Evolutionary conservation across 1,139 yeast genomes (phyloP).

Genomic region (Pneumocystis murina): DNA sequence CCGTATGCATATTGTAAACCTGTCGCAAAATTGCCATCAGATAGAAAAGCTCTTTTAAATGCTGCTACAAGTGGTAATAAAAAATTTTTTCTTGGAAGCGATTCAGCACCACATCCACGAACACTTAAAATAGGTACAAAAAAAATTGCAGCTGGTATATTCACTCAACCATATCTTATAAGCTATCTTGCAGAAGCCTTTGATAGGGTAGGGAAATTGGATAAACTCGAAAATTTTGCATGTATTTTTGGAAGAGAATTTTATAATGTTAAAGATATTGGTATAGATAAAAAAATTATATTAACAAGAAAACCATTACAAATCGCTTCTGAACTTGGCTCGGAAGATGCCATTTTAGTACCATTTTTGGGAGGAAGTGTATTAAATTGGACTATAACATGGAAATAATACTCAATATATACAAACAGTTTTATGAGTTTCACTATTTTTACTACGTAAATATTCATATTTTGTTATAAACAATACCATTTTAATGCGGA

Average conservation of each 20-base stretch:
- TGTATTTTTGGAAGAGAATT: slow-evolving; percentile 57
- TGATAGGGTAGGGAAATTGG: slow-evolving; percentile 48
- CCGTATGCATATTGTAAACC: slow-evolving; percentile 94
- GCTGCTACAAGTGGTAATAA: slow-evolving; percentile 92
- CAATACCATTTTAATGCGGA: neutral
- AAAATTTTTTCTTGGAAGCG: slow-evolving; percentile 91
- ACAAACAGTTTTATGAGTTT: neutral
- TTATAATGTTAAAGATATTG: slow-evolving; percentile 35
- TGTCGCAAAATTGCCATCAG: slow-evolving; percentile 84
- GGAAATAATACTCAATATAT: slow-evolving; percentile 29
- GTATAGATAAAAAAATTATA: slow-evolving; percentile 31
- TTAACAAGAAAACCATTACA: slow-evolving; percentile 36
- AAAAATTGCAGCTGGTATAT: slow-evolving; percentile 78
- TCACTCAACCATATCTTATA: slow-evolving; percentile 71
- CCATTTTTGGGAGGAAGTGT: slow-evolving; percentile 83
- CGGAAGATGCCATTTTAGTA: slow-evolving; percentile 43
- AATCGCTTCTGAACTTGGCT: slow-evolving; percentile 45
- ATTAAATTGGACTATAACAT: slow-evolving; percentile 60
- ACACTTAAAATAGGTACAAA: slow-evolving; percentile 53
- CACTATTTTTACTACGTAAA: neutral
- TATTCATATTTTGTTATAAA: neutral
- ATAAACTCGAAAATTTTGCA: slow-evolving; percentile 57
- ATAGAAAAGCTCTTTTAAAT: slow-evolving; percentile 57
- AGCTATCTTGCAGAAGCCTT: slow-evolving; percentile 79
- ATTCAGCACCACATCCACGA: slow-evolving; percentile 91